A percentile compares a stretch with the other conserved stretches of the same genome.
phyloP scores from a whole-genome alignment of 148 eudicot species.

The Cornus suecica region DNA sequence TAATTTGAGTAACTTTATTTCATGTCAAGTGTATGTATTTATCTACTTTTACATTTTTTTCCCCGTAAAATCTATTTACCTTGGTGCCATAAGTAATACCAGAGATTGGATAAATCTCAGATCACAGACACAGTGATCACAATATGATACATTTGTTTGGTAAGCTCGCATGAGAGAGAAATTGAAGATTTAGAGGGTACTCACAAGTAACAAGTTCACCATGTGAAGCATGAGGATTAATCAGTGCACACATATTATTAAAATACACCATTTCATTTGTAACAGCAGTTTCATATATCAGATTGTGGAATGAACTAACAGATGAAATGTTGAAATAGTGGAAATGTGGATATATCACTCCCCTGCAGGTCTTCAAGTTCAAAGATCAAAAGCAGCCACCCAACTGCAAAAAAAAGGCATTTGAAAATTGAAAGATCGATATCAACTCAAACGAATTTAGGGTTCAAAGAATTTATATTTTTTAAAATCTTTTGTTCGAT shows the following conservation, averaged over 20 bases:
- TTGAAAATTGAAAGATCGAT: not conserved
- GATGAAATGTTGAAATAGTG: slow-evolving; percentile 1
- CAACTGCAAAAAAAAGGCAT: slow-evolving; percentile 32
- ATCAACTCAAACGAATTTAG: not conserved
- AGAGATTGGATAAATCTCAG: too few species aligned
- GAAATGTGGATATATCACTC: not conserved
- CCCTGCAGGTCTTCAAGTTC: not conserved
- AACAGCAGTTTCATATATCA: not conserved
- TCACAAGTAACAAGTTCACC: too few species aligned
- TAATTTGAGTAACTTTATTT: too few species aligned
- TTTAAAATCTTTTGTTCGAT: not conserved
- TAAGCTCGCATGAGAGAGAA: too few species aligned
- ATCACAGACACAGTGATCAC: too few species aligned
- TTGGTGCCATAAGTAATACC: too few species aligned
- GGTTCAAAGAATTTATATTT: not conserved
- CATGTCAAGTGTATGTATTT: too few species aligned
- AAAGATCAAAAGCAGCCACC: slow-evolving; percentile 44
- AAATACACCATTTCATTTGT: not conserved
- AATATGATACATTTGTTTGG: not conserved
- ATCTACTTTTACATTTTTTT: too few species aligned
- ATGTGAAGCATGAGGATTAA: too few species aligned
- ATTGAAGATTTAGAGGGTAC: too few species aligned
- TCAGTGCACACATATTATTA: too few species aligned
- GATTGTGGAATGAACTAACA: not conserved
- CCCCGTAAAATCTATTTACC: too few species aligned